These are phyloP conservation scores for Diplodia seriata DNA, from an alignment of 2,329 filamentous ascomycete species.

Conservation along the genomic window DNA sequence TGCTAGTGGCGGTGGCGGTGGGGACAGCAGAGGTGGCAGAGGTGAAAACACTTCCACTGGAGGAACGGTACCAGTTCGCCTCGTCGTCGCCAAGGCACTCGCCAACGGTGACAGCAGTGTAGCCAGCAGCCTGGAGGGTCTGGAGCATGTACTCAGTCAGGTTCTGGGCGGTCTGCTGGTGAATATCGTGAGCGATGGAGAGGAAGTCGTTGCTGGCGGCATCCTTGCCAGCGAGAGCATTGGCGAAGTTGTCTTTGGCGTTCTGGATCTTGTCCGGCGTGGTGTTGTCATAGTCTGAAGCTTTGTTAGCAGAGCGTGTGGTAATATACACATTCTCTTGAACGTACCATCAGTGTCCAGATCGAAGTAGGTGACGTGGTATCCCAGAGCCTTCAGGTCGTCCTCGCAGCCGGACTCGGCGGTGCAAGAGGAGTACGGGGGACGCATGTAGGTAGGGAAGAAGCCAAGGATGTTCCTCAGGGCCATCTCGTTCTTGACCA, in stretches of 20 bases:
- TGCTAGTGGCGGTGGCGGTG: slow-evolving; percentile 42
- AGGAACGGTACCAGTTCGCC: slow-evolving; percentile 57
- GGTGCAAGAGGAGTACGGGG: slow-evolving; percentile 57
- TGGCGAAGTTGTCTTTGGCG: slow-evolving; percentile 61
- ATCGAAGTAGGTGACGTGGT: slow-evolving; percentile 67
- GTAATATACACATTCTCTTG: too few relatives aligned
- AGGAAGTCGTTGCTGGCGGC: slow-evolving; percentile 52
- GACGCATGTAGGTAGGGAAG: slow-evolving; percentile 63
- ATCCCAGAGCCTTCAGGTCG: slow-evolving; percentile 56
- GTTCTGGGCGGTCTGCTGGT: slow-evolving; percentile 54
- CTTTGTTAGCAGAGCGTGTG: neutral
- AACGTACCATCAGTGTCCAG: slow-evolving; percentile 61
- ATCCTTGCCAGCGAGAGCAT: slow-evolving; percentile 50
- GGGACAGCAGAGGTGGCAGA: slow-evolving; percentile 39
- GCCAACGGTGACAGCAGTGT: slow-evolving; percentile 56
- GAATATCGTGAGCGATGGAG: slow-evolving; percentile 61
- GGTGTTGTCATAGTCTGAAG: slow-evolving; percentile 61
- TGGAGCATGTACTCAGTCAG: slow-evolving; percentile 55
- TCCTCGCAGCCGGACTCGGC: slow-evolving; percentile 48
- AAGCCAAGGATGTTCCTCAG: slow-evolving; percentile 62
- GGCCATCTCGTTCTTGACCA: slow-evolving; percentile 63
- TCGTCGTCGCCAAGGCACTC: slow-evolving; percentile 55
- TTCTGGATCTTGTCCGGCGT: slow-evolving; percentile 57
- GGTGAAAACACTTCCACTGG: slow-evolving; percentile 28
- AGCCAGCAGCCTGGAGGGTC: slow-evolving; percentile 48